Evolutionary conservation across 345 rosid species (phyloP).

Genomic region (Pistacia atlantica): DNA sequence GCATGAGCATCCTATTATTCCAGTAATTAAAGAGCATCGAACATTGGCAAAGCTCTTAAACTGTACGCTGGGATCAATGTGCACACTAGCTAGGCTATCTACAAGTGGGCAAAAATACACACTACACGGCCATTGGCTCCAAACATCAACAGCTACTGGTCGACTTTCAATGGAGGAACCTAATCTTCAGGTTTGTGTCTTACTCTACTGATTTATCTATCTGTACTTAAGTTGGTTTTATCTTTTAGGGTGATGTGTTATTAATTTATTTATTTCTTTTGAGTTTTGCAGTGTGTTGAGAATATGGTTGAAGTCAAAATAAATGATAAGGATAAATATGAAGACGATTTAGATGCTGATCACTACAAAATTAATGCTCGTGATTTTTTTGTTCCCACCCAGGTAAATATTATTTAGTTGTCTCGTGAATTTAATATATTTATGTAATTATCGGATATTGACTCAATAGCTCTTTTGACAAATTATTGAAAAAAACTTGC

Average conservation of each 20-base stretch:
- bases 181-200: constrained; percentile 83
- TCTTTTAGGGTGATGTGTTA: constrained; percentile 9
- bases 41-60: constrained; percentile 87
- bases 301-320: constrained; percentile 71
- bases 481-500: neutral
- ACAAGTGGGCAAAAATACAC: constrained; percentile 67
- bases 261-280: constrained; percentile 6
- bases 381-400: constrained; percentile 81
- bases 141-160: constrained; percentile 96
- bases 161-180: constrained; percentile 99
- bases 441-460: neutral
- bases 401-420: constrained; percentile 51
- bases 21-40: constrained; percentile 90
- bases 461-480: neutral
- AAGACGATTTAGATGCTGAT: constrained; percentile 36
- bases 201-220: constrained; percentile 5
- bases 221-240: neutral
- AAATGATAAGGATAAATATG: constrained; percentile 45
- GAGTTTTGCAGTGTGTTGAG: constrained; percentile 82
- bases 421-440: neutral
- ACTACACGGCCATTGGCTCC: constrained; percentile 93
- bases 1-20: constrained; percentile 87
- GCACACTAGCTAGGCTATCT: constrained; percentile 76
- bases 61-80: constrained; percentile 86
- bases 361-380: constrained; percentile 78